phyloP scores from a whole-genome alignment of 192 early-diverging fungal genomes.

The Gaertneriomyces sp. region DNA sequence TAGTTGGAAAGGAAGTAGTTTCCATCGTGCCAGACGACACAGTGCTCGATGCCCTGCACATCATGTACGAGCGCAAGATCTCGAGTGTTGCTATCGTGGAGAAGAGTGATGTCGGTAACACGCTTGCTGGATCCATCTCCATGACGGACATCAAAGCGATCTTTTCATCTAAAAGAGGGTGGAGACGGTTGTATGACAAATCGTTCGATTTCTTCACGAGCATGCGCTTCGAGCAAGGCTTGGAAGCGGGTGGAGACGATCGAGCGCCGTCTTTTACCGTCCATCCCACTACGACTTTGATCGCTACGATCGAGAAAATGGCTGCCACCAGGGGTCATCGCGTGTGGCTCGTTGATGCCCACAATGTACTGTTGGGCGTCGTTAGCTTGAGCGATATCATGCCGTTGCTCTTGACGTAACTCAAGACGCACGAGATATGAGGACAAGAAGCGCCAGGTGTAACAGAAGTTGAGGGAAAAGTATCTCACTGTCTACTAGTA shows the following conservation, averaged over 20 bases:
- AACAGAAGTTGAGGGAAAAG: too few species aligned
- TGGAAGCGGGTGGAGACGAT: slow-evolving; percentile 29
- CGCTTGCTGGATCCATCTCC: slow-evolving; percentile 34
- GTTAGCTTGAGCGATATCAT: slow-evolving; percentile 25
- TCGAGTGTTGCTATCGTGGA: slow-evolving; percentile 50
- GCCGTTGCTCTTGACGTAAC: neutral
- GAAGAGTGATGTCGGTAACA: slow-evolving; percentile 4
- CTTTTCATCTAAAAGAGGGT: slow-evolving; percentile 38
- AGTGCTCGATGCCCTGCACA: slow-evolving; percentile 46
- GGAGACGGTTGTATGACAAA: slow-evolving; percentile 37
- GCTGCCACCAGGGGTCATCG: slow-evolving; percentile 46
- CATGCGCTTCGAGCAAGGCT: slow-evolving; percentile 26
- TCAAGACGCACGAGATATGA: too few species aligned
- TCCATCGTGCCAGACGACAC: slow-evolving; percentile 30
- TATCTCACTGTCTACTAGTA: too few species aligned
- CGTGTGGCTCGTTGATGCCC: slow-evolving; percentile 34
- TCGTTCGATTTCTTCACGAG: slow-evolving; percentile 43
- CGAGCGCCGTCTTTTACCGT: slow-evolving; percentile 42
- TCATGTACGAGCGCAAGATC: slow-evolving; percentile 47
- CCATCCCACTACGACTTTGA: slow-evolving; percentile 40
- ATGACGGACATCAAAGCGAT: slow-evolving; percentile 54
- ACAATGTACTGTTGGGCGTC: slow-evolving; percentile 37
- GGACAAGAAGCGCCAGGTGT: too few species aligned
- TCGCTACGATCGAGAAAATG: slow-evolving; percentile 53
- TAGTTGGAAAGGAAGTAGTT: slow-evolving; percentile 39